A percentile compares a stretch with the other conserved stretches of the same genome.
Evolutionary conservation across 768 basidiomycete genomes (phyloP).

Genomic region (Suillus brevipes): DNA sequence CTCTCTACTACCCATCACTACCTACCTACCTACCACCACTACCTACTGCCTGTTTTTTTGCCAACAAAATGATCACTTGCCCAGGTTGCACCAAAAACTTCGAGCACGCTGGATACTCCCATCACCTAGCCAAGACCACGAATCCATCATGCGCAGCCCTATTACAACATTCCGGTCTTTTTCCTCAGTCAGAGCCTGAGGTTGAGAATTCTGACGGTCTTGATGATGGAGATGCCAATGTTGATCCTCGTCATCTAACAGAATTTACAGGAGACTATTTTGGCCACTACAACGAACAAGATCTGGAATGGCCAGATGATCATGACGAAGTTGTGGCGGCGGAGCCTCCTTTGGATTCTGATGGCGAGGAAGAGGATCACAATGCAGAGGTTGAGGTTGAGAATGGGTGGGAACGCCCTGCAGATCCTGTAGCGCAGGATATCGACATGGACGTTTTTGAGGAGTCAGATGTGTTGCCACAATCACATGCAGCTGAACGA

Average conservation of each 20-base stretch:
- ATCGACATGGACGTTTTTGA: neutral
- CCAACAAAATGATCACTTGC: neutral
- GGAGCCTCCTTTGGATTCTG: neutral
- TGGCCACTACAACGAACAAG: neutral
- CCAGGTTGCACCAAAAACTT: slow-evolving; percentile 1
- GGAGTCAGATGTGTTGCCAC: neutral
- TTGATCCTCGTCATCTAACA: neutral
- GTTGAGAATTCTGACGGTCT: neutral
- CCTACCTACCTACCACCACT: too few relatives aligned
- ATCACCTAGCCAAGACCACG: neutral
- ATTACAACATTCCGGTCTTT: neutral
- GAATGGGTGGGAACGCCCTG: neutral
- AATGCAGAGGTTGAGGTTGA: neutral
- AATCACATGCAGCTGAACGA: neutral
- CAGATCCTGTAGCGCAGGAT: neutral
- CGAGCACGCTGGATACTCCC: neutral
- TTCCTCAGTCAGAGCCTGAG: neutral
- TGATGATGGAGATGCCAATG: neutral
- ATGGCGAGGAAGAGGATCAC: neutral
- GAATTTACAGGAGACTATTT: slow-evolving; percentile 4
- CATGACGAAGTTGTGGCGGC: neutral
- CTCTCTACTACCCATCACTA: too few relatives aligned
- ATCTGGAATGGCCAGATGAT: neutral
- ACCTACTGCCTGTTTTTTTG: neutral
- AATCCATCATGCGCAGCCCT: slow-evolving; percentile 5